phyloP scores from a whole-genome alignment of 306 rosid species.

The Trifolium subterraneum region DNA sequence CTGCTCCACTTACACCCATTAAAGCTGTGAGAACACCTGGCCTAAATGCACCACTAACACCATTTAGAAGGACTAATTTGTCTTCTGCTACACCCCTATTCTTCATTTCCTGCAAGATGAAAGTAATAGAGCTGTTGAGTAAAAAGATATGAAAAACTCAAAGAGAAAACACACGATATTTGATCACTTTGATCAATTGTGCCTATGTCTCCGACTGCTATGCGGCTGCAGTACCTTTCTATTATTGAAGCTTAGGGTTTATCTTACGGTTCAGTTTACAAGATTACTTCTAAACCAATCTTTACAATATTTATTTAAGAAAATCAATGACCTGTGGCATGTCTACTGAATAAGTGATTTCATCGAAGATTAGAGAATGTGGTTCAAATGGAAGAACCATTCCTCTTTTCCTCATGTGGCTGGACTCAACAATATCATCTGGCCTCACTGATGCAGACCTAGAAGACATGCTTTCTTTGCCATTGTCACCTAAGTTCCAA shows the following conservation, averaged over 20 bases:
- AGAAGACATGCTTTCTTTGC: conserved; percentile 1
- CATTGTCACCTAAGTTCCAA: no score
- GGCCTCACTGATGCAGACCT: conserved; percentile 37
- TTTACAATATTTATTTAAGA: no score
- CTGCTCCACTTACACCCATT: conserved; percentile 85
- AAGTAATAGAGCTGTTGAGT: neutral
- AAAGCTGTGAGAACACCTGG: conserved; percentile 77
- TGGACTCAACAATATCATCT: conserved; percentile 30
- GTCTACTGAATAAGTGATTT: conserved; percentile 60
- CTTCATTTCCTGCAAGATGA: conserved; percentile 63
- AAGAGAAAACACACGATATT: neutral
- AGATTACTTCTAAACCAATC: no score
- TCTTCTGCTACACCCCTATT: conserved; percentile 60
- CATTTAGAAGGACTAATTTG: conserved; percentile 56
- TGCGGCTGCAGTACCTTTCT: no score
- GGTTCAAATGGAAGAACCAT: conserved; percentile 77
- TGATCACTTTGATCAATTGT: neutral
- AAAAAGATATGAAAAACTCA: neutral
- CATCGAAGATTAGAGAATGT: conserved; percentile 59
- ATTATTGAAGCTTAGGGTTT: no score
- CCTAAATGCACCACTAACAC: conserved; percentile 76
- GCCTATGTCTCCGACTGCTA: no score
- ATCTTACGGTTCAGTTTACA: no score
- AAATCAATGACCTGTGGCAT: conserved; percentile 57
- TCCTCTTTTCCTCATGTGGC: conserved; percentile 50